These are phyloP conservation scores for Colletotrichum melonis DNA, from an alignment of 2,329 filamentous ascomycete genomes.

Conservation along the genomic window DNA sequence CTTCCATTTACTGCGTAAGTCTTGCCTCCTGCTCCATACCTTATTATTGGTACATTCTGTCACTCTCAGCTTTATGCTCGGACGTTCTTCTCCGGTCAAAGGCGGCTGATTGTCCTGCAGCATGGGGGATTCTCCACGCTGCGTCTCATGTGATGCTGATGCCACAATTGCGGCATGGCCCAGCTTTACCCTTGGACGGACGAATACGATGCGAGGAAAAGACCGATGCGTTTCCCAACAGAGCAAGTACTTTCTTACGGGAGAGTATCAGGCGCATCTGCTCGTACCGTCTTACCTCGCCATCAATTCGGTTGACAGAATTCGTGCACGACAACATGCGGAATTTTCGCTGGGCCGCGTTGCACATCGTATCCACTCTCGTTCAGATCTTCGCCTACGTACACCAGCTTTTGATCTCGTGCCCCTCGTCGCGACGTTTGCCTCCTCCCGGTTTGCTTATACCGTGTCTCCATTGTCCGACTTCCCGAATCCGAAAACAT, in stretches of 20 bases:
- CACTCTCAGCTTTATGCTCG: constrained; percentile 10
- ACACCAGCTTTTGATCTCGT: constrained; percentile 19
- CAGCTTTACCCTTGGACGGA: constrained; percentile 3
- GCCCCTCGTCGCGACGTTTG: constrained; percentile 8
- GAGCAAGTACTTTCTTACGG: constrained; percentile 13
- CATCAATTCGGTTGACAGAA: constrained; percentile 13
- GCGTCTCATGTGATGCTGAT: constrained; percentile 30
- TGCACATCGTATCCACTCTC: neutral
- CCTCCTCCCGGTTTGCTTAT: constrained; percentile 4
- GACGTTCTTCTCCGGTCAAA: constrained; percentile 29
- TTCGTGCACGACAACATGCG: constrained; percentile 30
- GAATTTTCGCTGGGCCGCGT: constrained; percentile 3
- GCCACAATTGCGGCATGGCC: neutral
- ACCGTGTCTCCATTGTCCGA: constrained; percentile 4
- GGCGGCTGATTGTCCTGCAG: constrained; percentile 10
- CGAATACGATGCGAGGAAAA: constrained; percentile 31
- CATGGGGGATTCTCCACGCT: neutral
- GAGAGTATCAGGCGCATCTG: neutral
- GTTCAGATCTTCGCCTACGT: neutral
- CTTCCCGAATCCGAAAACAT: neutral
- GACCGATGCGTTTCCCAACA: constrained; percentile 27
- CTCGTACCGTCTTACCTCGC: constrained; percentile 3
- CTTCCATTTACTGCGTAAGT: no score
- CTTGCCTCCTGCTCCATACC: neutral
- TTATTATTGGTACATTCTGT: neutral